Percentiles rank a stretch among this genome's conserved stretches.
phyloP scores from a whole-genome alignment of 305 asterid genomes.

The Solanum hybrid region DNA sequence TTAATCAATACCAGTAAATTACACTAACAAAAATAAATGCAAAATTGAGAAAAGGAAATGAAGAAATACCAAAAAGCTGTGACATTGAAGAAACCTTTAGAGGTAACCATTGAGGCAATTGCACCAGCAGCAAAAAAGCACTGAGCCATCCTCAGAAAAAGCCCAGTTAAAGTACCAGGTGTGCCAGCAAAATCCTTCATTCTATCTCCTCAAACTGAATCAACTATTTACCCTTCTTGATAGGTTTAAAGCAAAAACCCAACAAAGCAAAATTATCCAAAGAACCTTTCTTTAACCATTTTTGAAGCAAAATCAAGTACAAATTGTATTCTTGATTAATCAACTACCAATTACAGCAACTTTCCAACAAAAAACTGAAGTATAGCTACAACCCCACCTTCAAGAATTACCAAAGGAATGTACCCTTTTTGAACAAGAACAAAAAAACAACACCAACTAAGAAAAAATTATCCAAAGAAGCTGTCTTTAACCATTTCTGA shows the following conservation, averaged over 20 bases:
- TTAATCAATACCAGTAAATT: neutral
- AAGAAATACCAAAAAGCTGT: slow-evolving; percentile 46
- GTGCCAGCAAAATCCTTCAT: slow-evolving; percentile 47
- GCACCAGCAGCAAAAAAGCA: slow-evolving; percentile 38
- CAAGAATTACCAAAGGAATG: neutral
- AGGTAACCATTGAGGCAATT: slow-evolving; percentile 36
- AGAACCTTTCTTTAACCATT: neutral
- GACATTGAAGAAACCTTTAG: slow-evolving; percentile 31
- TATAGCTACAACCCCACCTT: neutral
- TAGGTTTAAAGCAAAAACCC: neutral
- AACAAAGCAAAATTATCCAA: slow-evolving; percentile 4
- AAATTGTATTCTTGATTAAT: neutral
- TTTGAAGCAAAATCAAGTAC: neutral
- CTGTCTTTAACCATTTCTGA: neutral
- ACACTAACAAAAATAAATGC: neutral
- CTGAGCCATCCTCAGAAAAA: slow-evolving; percentile 34
- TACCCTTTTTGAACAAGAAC: neutral
- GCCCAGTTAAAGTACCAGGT: slow-evolving; percentile 41
- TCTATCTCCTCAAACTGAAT: neutral
- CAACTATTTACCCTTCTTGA: slow-evolving; percentile 3
- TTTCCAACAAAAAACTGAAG: neutral
- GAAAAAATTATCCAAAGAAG: neutral
- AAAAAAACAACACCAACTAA: neutral
- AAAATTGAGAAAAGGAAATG: neutral
- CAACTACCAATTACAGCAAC: neutral